phyloP scores from a whole-genome alignment of 352 stramenopile species.

The Globisporangium nunn region DNA sequence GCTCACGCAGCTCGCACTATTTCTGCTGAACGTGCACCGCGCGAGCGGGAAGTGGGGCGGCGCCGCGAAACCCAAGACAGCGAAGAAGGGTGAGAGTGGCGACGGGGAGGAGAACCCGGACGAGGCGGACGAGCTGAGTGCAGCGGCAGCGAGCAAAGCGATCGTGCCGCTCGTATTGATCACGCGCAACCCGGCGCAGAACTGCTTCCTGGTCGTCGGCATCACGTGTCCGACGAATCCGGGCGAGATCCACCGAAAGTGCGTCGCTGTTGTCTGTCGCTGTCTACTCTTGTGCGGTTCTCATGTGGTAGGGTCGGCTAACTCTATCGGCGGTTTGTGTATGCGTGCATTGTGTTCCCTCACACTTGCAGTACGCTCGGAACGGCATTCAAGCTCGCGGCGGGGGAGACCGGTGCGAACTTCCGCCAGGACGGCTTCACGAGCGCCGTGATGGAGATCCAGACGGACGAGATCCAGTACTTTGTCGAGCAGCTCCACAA shows the following conservation, averaged over 20 bases:
- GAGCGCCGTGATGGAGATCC: slow-evolving; percentile 94
- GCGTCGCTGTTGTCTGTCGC: slow-evolving; percentile 14
- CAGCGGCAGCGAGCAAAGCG: slow-evolving; percentile 25
- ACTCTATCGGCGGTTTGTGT: slow-evolving; percentile 8
- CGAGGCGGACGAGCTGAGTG: slow-evolving; percentile 17
- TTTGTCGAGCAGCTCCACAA: slow-evolving; percentile 96
- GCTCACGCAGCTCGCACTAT: slow-evolving; percentile 91
- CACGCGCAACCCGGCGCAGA: slow-evolving; percentile 82
- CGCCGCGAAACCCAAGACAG: slow-evolving; percentile 18
- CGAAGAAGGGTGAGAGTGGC: slow-evolving; percentile 21
- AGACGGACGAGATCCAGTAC: slow-evolving; percentile 91
- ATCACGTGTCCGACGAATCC: slow-evolving; percentile 88
- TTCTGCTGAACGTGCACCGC: slow-evolving; percentile 93
- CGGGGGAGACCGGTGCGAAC: slow-evolving; percentile 88
- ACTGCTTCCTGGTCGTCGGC: slow-evolving; percentile 94
- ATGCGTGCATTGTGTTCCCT: too few relatives aligned
- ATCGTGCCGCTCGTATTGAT: slow-evolving; percentile 79
- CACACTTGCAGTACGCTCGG: slow-evolving; percentile 68
- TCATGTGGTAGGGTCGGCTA: slow-evolving; percentile 2
- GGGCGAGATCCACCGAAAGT: slow-evolving; percentile 87
- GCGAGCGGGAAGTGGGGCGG: slow-evolving; percentile 93
- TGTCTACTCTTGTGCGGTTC: neutral
- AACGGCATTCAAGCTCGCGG: slow-evolving; percentile 91
- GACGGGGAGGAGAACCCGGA: slow-evolving; percentile 11
- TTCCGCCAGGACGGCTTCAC: slow-evolving; percentile 95